Base-by-base conservation (phyloP, 2,329 filamentous ascomycete genomes). In the Trichoderma sp. region DNA sequence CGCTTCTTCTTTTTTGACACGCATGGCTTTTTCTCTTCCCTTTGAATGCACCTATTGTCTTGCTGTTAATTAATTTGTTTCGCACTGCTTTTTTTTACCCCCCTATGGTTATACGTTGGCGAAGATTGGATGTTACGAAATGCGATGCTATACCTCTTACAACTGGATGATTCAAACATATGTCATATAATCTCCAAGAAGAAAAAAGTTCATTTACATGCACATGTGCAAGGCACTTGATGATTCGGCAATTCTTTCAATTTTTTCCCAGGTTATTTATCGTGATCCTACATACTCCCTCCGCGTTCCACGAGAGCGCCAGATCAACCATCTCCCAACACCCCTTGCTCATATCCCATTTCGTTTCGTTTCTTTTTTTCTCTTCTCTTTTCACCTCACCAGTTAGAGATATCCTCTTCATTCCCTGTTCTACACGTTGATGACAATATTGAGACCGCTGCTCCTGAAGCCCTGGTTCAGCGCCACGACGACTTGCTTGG, bases 401-500 rank as follows among this genome's bases (percentile, higher is more conserved):
- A 14, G 16, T 32, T 21, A 8, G 10, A 5, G 16, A 18, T 39
- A 39, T 6, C 14, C 11, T 5, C 16, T 34, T 21, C 54, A 21
- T 56, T 4, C 18, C 21, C 14, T 8, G 37, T 58, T 58, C 37
- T 58, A 58, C 3, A 10, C 54, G 28, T 55, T 55, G 2, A 55
- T 55, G 16, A 55, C 28, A 18, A 75, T 30, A 16, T 71, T 72
- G 71, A 73, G 56, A 10, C 71, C 70, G 54, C 68, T 71, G 60
- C 69, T 70, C 13, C 72, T 54, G 28, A 73, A 67, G 26, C 71
- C 72, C 70, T 74, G 71, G 67, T 73, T 71, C 67, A 76, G 67
- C 13, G 76, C 70, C 13, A 67, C 61, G 10, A 75, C 28, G 26
- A 76, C 37, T 55, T 77, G 70, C n/a, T 71, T 51, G 5, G 69